These are phyloP conservation scores for Lodderomyces metapsilosis DNA, from an alignment of 1,139 yeast genomes.

Conservation along the genomic window DNA sequence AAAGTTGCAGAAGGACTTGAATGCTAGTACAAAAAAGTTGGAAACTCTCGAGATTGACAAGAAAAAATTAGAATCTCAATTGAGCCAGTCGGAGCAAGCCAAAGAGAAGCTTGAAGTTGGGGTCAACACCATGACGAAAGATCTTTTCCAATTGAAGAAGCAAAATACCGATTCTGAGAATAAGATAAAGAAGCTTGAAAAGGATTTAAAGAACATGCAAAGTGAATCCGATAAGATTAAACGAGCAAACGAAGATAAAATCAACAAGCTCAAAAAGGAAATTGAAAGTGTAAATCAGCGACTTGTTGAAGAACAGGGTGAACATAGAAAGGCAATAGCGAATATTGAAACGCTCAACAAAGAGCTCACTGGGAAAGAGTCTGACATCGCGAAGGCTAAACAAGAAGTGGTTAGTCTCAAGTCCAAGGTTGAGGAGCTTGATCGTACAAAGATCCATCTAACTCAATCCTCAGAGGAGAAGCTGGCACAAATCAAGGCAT, in stretches of 20 bases:
- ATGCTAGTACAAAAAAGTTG: conserved; percentile 26
- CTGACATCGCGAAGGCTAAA: neutral
- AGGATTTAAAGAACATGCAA: conserved; percentile 30
- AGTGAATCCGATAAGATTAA: conserved; percentile 20
- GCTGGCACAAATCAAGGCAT: neutral
- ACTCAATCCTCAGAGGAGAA: neutral
- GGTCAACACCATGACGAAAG: conserved; percentile 86
- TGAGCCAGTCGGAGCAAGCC: conserved; percentile 34
- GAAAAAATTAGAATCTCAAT: conserved; percentile 26
- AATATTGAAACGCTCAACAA: neutral
- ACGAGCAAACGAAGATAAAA: conserved; percentile 23
- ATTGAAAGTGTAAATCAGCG: neutral
- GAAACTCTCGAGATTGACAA: conserved; percentile 23
- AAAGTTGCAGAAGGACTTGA: conserved; percentile 29
- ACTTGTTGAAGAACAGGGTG: neutral
- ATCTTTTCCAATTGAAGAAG: conserved; percentile 63
- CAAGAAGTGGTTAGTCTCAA: neutral
- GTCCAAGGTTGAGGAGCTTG: neutral
- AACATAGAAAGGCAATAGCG: neutral
- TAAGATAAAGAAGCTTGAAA: conserved; percentile 38
- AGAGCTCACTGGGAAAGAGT: neutral
- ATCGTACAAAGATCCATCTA: neutral
- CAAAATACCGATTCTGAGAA: conserved; percentile 56
- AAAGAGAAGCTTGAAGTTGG: conserved; percentile 81
- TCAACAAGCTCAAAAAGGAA: conserved; percentile 18